Evolutionary conservation across 805 yeast species (phyloP).

Genomic region (Hagleromyces aurorensis): DNA sequence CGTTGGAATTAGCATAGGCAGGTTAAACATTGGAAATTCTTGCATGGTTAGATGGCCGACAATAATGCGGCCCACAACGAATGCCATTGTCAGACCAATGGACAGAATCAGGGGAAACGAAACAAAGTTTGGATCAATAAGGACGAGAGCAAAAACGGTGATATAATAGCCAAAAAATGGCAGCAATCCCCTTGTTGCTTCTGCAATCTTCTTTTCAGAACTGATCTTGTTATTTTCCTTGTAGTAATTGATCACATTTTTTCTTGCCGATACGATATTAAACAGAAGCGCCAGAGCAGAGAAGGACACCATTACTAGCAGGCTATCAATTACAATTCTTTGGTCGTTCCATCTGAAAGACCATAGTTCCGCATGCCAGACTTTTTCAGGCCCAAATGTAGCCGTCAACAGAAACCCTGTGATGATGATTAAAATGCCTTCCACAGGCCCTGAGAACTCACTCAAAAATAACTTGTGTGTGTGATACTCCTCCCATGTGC

Average conservation of each 20-base stretch:
- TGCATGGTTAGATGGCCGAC: slow-evolving; percentile 78
- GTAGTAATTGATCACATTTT: slow-evolving; percentile 47
- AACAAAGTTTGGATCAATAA: slow-evolving; percentile 42
- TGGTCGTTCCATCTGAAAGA: slow-evolving; percentile 10
- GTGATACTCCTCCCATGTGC: slow-evolving; percentile 95
- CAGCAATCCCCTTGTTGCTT: slow-evolving; percentile 46
- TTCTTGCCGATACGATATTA: slow-evolving; percentile 62
- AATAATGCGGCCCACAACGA: slow-evolving; percentile 85
- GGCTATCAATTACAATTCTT: slow-evolving; percentile 31
- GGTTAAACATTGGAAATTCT: slow-evolving; percentile 62
- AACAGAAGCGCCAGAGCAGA: slow-evolving; percentile 51
- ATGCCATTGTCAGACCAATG: slow-evolving; percentile 71
- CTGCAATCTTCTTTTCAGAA: slow-evolving; percentile 13
- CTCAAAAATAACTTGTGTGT: slow-evolving; percentile 76
- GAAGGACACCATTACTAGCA: slow-evolving; percentile 45
- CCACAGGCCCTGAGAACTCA: slow-evolving; percentile 88
- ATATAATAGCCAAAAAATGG: slow-evolving; percentile 59
- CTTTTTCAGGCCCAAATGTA: slow-evolving; percentile 51
- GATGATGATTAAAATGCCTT: slow-evolving; percentile 69
- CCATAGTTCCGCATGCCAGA: slow-evolving; percentile 47
- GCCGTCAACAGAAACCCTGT: slow-evolving; percentile 55
- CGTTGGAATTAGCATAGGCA: slow-evolving; percentile 62
- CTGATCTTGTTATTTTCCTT: slow-evolving; percentile 24
- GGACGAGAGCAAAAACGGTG: slow-evolving; percentile 39
- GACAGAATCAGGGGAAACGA: slow-evolving; percentile 55